Evolutionary conservation across 345 rosid species (phyloP).

Genomic region (Toxicodendron radicans): DNA sequence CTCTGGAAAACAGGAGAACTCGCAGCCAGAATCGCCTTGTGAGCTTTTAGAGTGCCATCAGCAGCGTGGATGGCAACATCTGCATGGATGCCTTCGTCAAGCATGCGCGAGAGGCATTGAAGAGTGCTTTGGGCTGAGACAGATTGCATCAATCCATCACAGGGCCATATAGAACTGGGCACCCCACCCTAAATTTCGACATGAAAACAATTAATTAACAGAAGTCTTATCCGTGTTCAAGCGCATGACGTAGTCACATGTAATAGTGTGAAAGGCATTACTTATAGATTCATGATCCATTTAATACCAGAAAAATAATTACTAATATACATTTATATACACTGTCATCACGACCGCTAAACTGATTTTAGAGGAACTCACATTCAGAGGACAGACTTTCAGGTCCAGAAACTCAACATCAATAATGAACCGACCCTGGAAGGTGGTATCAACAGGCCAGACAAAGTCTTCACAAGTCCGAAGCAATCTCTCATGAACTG

Average conservation of each 20-base stretch:
- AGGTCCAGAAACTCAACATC: constrained; percentile 97
- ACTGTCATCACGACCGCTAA: not conserved
- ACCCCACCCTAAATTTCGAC: constrained; percentile 58
- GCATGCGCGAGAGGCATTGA: constrained; percentile 81
- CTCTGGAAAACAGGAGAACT: constrained; percentile 89
- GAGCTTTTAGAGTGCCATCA: constrained; percentile 76
- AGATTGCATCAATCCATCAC: constrained; percentile 61
- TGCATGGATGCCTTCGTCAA: constrained; percentile 68
- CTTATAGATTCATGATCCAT: not conserved
- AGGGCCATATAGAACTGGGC: constrained; percentile 70
- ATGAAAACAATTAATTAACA: constrained; percentile 10
- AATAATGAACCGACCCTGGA: constrained; percentile 71
- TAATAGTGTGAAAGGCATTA: not conserved
- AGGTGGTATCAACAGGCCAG: constrained; percentile 72
- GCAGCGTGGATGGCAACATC: constrained; percentile 78
- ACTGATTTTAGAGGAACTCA: constrained; percentile 37
- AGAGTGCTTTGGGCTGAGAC: constrained; percentile 62
- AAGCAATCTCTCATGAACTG: constrained; percentile 72
- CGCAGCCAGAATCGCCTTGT: constrained; percentile 80
- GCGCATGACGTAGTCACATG: not conserved
- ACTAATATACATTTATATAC: not conserved
- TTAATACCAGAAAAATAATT: not conserved
- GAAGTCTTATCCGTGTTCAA: constrained; percentile 1
- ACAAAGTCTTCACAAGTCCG: constrained; percentile 75
- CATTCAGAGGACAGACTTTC: constrained; percentile 64